These are phyloP conservation scores for Oryza glaberrima DNA, from an alignment of 176 grass and related monocot species.

Conservation along the genomic window DNA sequence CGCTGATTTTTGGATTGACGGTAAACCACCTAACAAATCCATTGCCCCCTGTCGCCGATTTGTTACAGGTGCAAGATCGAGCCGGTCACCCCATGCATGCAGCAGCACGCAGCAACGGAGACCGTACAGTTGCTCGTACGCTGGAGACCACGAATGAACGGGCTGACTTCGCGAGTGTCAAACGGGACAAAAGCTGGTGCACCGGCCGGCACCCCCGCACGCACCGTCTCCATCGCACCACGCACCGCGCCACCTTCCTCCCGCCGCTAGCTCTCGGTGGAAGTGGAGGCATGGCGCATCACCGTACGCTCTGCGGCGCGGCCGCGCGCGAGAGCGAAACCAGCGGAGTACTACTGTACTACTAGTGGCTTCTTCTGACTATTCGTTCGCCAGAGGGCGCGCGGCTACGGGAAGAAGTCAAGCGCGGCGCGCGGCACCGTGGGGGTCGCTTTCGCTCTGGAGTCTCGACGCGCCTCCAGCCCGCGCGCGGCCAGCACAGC, in stretches of 20 bases:
- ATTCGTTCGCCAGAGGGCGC: too few relatives aligned
- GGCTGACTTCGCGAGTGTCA: not conserved
- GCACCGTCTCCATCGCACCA: not conserved
- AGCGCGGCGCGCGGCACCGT: not conserved
- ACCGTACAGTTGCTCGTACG: not conserved
- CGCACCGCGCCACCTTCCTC: not conserved
- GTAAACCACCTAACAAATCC: not conserved
- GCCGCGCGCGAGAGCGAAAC: too few relatives aligned
- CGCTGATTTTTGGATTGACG: not conserved
- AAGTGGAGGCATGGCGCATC: not conserved
- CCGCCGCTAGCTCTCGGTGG: not conserved
- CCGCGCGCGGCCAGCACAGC: not conserved
- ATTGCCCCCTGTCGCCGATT: not conserved
- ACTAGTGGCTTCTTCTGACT: too few relatives aligned
- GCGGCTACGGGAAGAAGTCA: not conserved
- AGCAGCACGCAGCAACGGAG: not conserved
- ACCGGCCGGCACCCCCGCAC: not conserved
- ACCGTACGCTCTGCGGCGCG: not conserved
- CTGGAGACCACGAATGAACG: not conserved
- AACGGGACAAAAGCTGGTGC: not conserved
- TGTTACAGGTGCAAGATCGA: too few relatives aligned
- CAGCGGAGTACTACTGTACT: not conserved
- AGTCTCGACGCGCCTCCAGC: not conserved
- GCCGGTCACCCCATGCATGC: not conserved
- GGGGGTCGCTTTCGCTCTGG: slow-evolving; percentile 35